phyloP scores from a whole-genome alignment of 768 basidiomycete species.

The Strobilomyces echinocephalus region DNA sequence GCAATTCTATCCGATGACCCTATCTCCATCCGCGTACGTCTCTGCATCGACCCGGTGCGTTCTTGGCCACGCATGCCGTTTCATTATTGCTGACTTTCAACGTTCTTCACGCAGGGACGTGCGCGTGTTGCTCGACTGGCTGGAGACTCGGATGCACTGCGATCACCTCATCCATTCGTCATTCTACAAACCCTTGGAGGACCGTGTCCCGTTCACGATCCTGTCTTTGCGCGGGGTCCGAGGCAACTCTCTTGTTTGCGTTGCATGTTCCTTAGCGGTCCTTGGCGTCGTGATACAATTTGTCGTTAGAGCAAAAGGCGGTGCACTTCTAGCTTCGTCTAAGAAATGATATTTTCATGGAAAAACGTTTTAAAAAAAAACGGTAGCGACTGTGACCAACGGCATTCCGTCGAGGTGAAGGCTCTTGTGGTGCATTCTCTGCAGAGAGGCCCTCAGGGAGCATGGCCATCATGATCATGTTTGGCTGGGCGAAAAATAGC shows the following conservation, averaged over 20 bases:
- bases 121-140: conserved; percentile 12
- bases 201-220: background rate
- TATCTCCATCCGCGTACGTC: background rate
- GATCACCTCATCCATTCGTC: conserved; percentile 26
- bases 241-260: conserved; percentile 19
- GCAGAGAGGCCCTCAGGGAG: background rate
- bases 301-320: conserved; percentile 15
- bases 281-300: conserved; percentile 25
- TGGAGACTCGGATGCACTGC: conserved; percentile 6
- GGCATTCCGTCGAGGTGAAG: background rate
- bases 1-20: too few species aligned
- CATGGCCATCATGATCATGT: background rate
- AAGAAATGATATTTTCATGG: background rate
- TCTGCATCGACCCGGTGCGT: conserved; percentile 2
- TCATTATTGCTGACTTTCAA: conserved; percentile 6
- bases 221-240: conserved; percentile 29
- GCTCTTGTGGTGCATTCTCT: background rate
- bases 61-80: conserved; percentile 10
- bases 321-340: conserved; percentile 9
- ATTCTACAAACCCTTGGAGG: conserved; percentile 1
- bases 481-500: background rate
- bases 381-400: background rate
- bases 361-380: conserved; percentile 11
- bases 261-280: conserved; percentile 21
- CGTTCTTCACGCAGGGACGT: conserved; percentile 7